Percentiles rank a stretch among this genome's conserved stretches.
phyloP scores from a whole-genome alignment of 78 protist genomes.

The Emiliania huxleyi region DNA sequence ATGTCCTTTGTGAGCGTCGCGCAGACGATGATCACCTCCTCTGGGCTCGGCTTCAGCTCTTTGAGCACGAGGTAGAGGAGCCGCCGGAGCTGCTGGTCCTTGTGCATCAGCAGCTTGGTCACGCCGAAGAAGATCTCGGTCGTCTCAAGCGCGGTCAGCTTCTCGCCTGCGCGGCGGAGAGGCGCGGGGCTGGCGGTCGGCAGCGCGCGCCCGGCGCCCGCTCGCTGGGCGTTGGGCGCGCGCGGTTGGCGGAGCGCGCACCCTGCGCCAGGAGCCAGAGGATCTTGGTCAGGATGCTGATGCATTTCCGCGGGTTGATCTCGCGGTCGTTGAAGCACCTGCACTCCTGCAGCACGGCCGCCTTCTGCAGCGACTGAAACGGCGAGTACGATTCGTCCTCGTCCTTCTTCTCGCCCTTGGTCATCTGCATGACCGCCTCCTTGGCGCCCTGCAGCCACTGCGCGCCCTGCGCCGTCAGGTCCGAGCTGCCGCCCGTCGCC shows the following conservation, averaged over 20 bases:
- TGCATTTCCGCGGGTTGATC: conserved; percentile 77
- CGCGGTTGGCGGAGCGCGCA: neutral
- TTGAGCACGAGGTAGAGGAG: conserved; percentile 80
- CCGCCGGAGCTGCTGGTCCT: conserved; percentile 82
- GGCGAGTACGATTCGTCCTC: conserved; percentile 51
- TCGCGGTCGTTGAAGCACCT: conserved; percentile 78
- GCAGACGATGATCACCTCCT: conserved; percentile 66
- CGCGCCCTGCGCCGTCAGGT: neutral
- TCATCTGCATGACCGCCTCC: neutral
- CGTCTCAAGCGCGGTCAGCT: conserved; percentile 82
- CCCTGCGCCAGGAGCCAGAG: conserved; percentile 87
- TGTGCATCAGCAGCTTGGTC: conserved; percentile 84
- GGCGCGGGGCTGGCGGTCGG: neutral
- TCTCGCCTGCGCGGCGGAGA: conserved; percentile 63
- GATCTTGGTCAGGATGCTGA: conserved; percentile 79
- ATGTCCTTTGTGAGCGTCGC: conserved; percentile 83
- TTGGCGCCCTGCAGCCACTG: neutral
- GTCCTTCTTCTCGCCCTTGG: conserved; percentile 9
- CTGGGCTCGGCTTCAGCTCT: conserved; percentile 82
- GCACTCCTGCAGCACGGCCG: conserved; percentile 91
- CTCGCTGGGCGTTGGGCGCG: neutral
- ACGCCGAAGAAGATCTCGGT: conserved; percentile 93
- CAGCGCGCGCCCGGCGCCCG: neutral
- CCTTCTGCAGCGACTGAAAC: conserved; percentile 83
- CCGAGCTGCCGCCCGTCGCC: neutral